Evolutionary conservation across 2,329 filamentous ascomycete genomes (phyloP), one percentile per base, ranked within the genome.

Genomic region (Annulohypoxylon truncatum): DNA sequence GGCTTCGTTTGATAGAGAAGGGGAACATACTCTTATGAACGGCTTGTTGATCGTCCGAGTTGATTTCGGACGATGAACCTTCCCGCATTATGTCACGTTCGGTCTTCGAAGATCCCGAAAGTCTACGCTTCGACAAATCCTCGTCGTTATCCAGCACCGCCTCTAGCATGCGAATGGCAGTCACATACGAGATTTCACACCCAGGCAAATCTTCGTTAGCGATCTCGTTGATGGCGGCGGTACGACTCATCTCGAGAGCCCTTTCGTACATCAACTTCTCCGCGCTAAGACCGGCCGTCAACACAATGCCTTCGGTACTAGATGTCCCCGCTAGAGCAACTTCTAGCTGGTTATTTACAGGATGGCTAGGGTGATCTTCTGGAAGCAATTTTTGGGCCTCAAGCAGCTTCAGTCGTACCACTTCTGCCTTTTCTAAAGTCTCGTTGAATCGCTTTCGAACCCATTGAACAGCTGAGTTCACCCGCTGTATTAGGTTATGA

Each of bases 191-290:
- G 24, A 97, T 89, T 76, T 98, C 94, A 76, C 95, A 98, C 13
- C 94, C 93, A 0, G 84, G 81, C 22, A 98, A 83, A 77, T 98
- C 94, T 68, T 96, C 92, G 61, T 95, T 94, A 1, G 96, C 93
- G 52, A 99, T 92, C 80, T 99, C 96, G 73, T 97, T 96, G 75
- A 98, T 96, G 6, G 96, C 96, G 6, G 96, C 95, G 3, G 92
- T 89, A 55, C 94, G 89, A 77, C 94, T 97, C 96, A 99, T 98
- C 78, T 99, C 96, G 20, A 98, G 83, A 0, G 96, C 96, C 48
- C 96, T 92, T 73, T 99, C 96, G 77, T 97, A 99, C 94, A 99
- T 97, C 47, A 99, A 84, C 80, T 94, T 97, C 81, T 98, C 96
- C 0, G 96, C 96, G 20, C 94, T 97, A 60, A 97, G 90, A 1